A percentile compares a stretch with the other conserved stretches of the same genome.
These are phyloP conservation scores for Incumbomyces lentus DNA, from an alignment of 2,329 filamentous ascomycete genomes.

Conservation along the genomic window DNA sequence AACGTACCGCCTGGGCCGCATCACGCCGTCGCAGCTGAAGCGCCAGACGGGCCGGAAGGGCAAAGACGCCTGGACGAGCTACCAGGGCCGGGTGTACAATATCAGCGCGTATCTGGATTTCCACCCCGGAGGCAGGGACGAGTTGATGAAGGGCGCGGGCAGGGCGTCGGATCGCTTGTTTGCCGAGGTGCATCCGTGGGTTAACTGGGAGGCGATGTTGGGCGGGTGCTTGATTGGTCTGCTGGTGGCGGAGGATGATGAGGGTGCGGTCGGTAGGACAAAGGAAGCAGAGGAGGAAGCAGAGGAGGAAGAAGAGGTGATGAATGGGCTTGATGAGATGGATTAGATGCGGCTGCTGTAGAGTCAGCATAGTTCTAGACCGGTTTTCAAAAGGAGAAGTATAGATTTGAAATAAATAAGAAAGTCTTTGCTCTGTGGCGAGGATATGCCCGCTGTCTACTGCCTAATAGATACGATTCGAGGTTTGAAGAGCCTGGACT, in stretches of 20 bases:
- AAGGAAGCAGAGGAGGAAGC: slow-evolving; percentile 13
- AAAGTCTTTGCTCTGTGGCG: too few relatives aligned
- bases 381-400: too few relatives aligned
- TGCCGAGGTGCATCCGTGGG: slow-evolving; percentile 56
- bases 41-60: slow-evolving; percentile 71
- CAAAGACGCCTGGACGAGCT: slow-evolving; percentile 79
- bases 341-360: too few relatives aligned
- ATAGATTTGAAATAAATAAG: too few relatives aligned
- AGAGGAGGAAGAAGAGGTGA: slow-evolving; percentile 11
- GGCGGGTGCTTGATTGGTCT: slow-evolving; percentile 52
- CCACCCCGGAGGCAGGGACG: slow-evolving; percentile 67
- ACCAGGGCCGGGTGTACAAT: slow-evolving; percentile 89
- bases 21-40: slow-evolving; percentile 73
- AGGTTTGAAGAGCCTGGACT: too few relatives aligned
- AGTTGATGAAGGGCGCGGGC: slow-evolving; percentile 54
- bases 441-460: too few relatives aligned
- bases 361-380: too few relatives aligned
- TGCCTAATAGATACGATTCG: too few relatives aligned
- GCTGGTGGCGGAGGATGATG: slow-evolving; percentile 46
- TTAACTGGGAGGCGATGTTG: slow-evolving; percentile 59
- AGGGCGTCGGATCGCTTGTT: slow-evolving; percentile 56
- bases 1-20: slow-evolving; percentile 49
- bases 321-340: slow-evolving; percentile 45
- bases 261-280: slow-evolving; percentile 10
- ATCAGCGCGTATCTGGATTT: slow-evolving; percentile 81